Percentiles rank a stretch among this genome's conserved stretches.
Evolutionary conservation across 495 filamentous ascomycete species (phyloP).

Genomic region (Aspergillus leporis): DNA sequence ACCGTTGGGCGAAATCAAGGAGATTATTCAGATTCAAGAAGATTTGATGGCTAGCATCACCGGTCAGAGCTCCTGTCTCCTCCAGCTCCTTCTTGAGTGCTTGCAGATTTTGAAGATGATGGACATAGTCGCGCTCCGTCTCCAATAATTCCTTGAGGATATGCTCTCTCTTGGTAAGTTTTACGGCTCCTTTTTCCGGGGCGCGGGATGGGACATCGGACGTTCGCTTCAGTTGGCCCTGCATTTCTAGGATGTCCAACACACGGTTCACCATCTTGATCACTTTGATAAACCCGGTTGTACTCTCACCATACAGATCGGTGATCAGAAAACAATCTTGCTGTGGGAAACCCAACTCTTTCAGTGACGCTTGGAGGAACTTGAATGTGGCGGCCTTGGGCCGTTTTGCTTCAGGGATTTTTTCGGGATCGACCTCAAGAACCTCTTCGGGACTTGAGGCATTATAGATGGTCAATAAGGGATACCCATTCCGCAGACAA

Average conservation of each 20-base stretch:
- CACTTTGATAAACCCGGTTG: constrained; percentile 96
- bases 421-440: constrained; percentile 62
- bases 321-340: constrained; percentile 88
- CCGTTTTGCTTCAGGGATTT: constrained; percentile 61
- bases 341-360: constrained; percentile 71
- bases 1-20: constrained; percentile 90
- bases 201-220: constrained; percentile 47
- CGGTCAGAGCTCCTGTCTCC: constrained; percentile 80
- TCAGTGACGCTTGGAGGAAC: constrained; percentile 66
- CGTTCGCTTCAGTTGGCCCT: constrained; percentile 63
- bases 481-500: constrained; percentile 78
- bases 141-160: constrained; percentile 88
- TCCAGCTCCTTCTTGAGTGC: constrained; percentile 89
- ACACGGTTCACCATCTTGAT: constrained; percentile 84
- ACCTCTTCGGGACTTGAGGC: constrained; percentile 63
- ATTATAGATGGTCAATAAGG: constrained; percentile 88
- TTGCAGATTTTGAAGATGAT: constrained; percentile 92
- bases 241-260: constrained; percentile 77
- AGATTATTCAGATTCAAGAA: constrained; percentile 95
- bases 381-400: constrained; percentile 72
- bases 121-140: constrained; percentile 97
- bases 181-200: constrained; percentile 43
- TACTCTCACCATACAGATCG: constrained; percentile 90
- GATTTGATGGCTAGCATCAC: constrained; percentile 90
- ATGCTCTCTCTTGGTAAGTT: constrained; percentile 79